A percentile compares a stretch with the other conserved stretches of the same genome.
These are phyloP conservation scores for Allomyces arbusculus DNA, from an alignment of 192 early-diverging fungal genomes.

Conservation along the genomic window DNA sequence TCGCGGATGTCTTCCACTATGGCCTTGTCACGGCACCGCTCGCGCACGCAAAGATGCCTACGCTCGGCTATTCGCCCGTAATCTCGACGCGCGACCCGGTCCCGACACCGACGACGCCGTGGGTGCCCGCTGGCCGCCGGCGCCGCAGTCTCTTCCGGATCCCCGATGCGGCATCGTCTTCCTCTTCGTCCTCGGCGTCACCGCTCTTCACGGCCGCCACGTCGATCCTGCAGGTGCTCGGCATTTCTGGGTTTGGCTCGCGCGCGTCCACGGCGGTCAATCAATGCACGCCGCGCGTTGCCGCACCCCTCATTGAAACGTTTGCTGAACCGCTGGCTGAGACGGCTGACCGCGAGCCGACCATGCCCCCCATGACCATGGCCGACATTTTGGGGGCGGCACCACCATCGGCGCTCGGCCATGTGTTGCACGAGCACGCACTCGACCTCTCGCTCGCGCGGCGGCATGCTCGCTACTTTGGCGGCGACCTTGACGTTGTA, in stretches of 20 bases:
- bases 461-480: slow-evolving; percentile 39
- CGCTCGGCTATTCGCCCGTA: too few relatives aligned
- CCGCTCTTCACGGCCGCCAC: too few relatives aligned
- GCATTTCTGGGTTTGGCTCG: too few relatives aligned
- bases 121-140: slow-evolving; percentile 15
- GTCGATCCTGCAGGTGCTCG: too few relatives aligned
- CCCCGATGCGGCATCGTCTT: too few relatives aligned
- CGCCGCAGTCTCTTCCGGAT: slow-evolving; percentile 1
- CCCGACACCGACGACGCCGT: slow-evolving; percentile 8
- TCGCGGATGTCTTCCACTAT: slow-evolving; percentile 36
- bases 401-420: slow-evolving; percentile 6
- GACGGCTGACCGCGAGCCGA: neutral
- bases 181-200: too few relatives aligned
- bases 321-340: slow-evolving; percentile 8
- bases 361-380: slow-evolving; percentile 10
- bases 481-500: slow-evolving; percentile 37
- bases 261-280: too few relatives aligned
- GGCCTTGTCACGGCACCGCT: slow-evolving; percentile 1
- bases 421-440: slow-evolving; percentile 6
- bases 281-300: neutral
- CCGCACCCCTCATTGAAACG: slow-evolving; percentile 17
- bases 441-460: slow-evolving; percentile 27
- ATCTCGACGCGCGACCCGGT: neutral
- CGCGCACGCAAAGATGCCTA: too few relatives aligned
- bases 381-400: slow-evolving; percentile 9